A percentile compares a stretch with the other conserved stretches of the same genome.
Evolutionary conservation across 495 filamentous ascomycete genomes (phyloP).

Genomic region (Penicillium longicatenatum): DNA sequence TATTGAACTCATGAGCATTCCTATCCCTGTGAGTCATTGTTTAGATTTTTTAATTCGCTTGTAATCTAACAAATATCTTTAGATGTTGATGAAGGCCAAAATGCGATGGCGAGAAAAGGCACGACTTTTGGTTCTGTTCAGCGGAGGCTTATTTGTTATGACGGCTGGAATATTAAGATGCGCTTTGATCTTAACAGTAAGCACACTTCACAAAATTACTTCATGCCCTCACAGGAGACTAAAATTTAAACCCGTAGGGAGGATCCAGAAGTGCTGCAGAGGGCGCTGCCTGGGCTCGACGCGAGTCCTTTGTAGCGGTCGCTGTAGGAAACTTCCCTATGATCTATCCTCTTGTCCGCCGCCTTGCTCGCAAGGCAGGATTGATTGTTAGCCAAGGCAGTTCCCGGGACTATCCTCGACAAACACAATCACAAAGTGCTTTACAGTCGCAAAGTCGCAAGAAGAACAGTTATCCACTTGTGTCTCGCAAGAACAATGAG

Average conservation of each 20-base stretch:
- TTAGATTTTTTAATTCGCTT: background rate
- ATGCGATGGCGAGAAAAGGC: conserved; percentile 53
- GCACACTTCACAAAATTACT: background rate
- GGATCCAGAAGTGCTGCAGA: conserved; percentile 51
- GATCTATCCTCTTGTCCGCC: conserved; percentile 55
- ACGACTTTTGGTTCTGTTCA: conserved; percentile 57
- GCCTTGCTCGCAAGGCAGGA: conserved; percentile 34
- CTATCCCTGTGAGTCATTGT: conserved; percentile 44
- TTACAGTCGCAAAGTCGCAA: background rate
- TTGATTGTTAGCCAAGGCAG: conserved; percentile 2
- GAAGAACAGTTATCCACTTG: background rate
- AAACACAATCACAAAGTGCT: background rate
- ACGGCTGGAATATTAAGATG: conserved; percentile 60
- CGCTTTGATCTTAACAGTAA: conserved; percentile 55
- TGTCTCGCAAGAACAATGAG: background rate
- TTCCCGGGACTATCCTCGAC: background rate
- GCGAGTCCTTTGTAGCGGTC: conserved; percentile 63
- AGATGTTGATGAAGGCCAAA: conserved; percentile 57
- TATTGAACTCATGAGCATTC: conserved; percentile 54
- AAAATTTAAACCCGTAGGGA: conserved; percentile 23
- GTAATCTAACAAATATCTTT: background rate
- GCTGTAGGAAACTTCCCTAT: conserved; percentile 61
- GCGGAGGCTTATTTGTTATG: conserved; percentile 61
- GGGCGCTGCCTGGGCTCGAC: conserved; percentile 62
- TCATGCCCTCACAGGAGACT: too few relatives aligned